phyloP scores from a whole-genome alignment of 164 flowering plant genomes.

The Kingdonia uniflora region DNA sequence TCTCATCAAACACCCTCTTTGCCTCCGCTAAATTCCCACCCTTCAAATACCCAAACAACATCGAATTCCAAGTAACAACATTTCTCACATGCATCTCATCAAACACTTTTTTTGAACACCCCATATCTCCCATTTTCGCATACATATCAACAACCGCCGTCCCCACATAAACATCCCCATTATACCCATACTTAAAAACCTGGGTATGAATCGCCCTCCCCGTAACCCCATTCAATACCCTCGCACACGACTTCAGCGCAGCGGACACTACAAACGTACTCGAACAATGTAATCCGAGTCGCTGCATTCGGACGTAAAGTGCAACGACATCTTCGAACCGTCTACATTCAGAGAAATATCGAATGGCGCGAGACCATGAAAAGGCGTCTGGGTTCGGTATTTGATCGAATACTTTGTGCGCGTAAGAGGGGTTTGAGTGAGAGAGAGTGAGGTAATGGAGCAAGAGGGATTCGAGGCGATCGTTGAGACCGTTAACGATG shows the following conservation, averaged over 20 bases:
- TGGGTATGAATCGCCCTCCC: constrained; percentile 28
- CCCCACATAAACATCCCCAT: constrained; percentile 25
- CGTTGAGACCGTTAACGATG: constrained; percentile 10
- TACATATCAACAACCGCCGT: constrained; percentile 32
- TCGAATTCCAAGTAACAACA: constrained; percentile 42
- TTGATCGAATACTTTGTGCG: constrained; percentile 12
- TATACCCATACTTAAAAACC: constrained; percentile 21
- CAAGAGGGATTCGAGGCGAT: constrained; percentile 6
- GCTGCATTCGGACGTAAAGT: constrained; percentile 19
- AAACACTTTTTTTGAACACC: constrained; percentile 23
- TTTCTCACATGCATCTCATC: constrained; percentile 28
- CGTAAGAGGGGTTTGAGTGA: background rate
- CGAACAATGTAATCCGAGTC: constrained; percentile 7
- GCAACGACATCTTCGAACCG: constrained; percentile 26
- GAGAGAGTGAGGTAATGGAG: constrained; percentile 6
- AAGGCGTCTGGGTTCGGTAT: constrained; percentile 11
- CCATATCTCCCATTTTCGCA: constrained; percentile 26
- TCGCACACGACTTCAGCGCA: constrained; percentile 28
- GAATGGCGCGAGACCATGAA: constrained; percentile 18
- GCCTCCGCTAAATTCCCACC: constrained; percentile 22
- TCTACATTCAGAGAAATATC: constrained; percentile 17
- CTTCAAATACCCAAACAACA: constrained; percentile 25
- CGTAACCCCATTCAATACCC: constrained; percentile 7
- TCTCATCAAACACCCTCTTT: constrained; percentile 19
- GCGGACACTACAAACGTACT: constrained; percentile 24